These are phyloP conservation scores for Colletotrichum tamarilloi DNA, from an alignment of 2,329 filamentous ascomycete genomes.

Conservation along the genomic window DNA sequence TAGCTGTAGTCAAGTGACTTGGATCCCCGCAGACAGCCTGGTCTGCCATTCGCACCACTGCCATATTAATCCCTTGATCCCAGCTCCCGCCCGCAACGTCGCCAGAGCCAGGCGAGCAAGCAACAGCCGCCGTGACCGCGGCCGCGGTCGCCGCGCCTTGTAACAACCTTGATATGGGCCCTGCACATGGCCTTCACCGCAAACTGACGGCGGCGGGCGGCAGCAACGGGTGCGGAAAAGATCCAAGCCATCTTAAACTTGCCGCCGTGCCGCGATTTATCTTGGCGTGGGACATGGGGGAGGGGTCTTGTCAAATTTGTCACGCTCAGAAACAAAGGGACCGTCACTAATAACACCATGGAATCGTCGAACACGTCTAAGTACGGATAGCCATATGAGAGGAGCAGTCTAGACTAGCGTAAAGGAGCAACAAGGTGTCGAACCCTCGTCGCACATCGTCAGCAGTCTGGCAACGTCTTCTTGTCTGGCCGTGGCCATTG, in stretches of 20 bases:
- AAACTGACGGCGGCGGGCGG: conserved; percentile 8
- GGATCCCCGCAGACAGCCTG: neutral
- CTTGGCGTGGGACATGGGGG: conserved; percentile 10
- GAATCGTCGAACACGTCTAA: neutral
- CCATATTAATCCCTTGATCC: conserved; percentile 7
- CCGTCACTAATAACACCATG: neutral
- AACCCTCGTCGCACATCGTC: conserved; percentile 8
- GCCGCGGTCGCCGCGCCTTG: conserved; percentile 1
- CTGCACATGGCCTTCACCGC: neutral
- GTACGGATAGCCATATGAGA: too few relatives aligned
- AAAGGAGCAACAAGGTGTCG: conserved; percentile 19
- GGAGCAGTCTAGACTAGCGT: neutral
- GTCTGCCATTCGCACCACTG: conserved; percentile 8
- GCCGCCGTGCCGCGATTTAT: conserved; percentile 16
- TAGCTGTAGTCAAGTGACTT: conserved; percentile 43
- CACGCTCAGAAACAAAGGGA: neutral
- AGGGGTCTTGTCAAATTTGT: neutral
- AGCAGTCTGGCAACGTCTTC: neutral
- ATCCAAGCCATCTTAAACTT: conserved; percentile 12
- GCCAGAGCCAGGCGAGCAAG: neutral
- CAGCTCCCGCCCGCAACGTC: conserved; percentile 14
- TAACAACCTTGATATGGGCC: neutral
- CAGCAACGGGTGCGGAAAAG: conserved; percentile 9
- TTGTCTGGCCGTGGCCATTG: neutral
- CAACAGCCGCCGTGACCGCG: neutral